Evolutionary conservation across 1,284 basidiomycete genomes (phyloP), one percentile per base, ranked within the genome.

Genomic region (Apiotrichum brassicae): DNA sequence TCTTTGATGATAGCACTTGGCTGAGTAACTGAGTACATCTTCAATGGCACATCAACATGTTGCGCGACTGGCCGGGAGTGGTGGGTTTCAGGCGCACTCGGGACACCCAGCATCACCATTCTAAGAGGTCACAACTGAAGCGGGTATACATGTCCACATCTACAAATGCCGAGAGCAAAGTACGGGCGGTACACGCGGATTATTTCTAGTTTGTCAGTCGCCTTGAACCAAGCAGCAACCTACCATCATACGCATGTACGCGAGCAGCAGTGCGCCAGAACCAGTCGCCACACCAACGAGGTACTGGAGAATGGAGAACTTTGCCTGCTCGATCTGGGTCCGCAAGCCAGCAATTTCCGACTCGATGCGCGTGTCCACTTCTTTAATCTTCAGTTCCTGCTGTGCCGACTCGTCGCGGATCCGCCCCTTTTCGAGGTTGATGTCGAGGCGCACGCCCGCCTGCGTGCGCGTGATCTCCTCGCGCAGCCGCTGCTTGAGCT

Each of bases 291-390:
- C 70, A 64, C 71, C 71, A 47, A 73, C 68, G 22, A 73, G 55
- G 45, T 72, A 71, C 53, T 72, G 70, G 47, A 73, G 54, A 33
- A 71, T 72, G 44, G 60, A 64, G 49, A 80, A 90, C 79, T 97
- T 97, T 48, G 88, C 53, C 22, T 87, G 85, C 69, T 97, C 91
- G 47, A 97, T 95, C 42, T 86, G 81, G 2, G 94, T 95, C 43
- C 90, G 77, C 46, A 97, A 71, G 6, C 84, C 83, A 3, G 92
- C 90, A 65, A 97, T 97, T 75, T 97, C 94, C 66, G 88, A 87
- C 75, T 98, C 94, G 63, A 98, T 97, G 62, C 91, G 77, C 2
- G 94, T 97, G 64, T 98, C 94, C 13, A 97, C 92, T 72, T 99
- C 95, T 72, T 93, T 93, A 70, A 98, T 90, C 81, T 97, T 97